Conservation (phyloP, 2,329 filamentous ascomycete genomes). For the Apiospora kogelbergensis region DNA sequence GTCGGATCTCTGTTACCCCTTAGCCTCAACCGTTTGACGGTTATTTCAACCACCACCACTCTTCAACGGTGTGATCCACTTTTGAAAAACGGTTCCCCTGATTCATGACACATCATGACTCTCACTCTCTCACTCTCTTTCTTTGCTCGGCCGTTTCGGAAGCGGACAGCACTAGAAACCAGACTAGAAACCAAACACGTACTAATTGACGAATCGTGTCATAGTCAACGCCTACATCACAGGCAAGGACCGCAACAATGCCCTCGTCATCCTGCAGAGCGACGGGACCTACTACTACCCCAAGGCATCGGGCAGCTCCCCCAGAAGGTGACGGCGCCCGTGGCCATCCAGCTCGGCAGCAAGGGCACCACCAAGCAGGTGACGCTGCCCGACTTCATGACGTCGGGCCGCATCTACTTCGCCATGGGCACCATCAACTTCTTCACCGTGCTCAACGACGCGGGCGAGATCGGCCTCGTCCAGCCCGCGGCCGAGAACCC, state of each 20-base stretch:
- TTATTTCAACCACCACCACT: neutral
- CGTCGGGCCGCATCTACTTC: conserved; percentile 42
- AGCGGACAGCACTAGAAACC: neutral
- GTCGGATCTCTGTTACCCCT: conserved; percentile 2
- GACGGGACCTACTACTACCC: conserved; percentile 42
- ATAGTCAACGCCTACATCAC: conserved; percentile 41
- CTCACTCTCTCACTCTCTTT: neutral
- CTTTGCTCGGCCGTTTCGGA: neutral
- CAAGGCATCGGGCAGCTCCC: conserved; percentile 33
- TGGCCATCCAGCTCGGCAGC: conserved; percentile 38
- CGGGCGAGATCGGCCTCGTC: conserved; percentile 38
- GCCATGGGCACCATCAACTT: conserved; percentile 40
- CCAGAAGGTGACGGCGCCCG: conserved; percentile 29
- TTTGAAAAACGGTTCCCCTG: neutral
- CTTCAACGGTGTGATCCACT: neutral
- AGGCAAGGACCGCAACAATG: conserved; percentile 35
- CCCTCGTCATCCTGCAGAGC: conserved; percentile 38
- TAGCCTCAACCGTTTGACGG: neutral
- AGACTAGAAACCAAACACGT: neutral
- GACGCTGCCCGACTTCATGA: conserved; percentile 39
- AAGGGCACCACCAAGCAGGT: conserved; percentile 37
- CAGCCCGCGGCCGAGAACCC: conserved; percentile 48
- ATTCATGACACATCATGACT: neutral
- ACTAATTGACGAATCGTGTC: conserved; percentile 1
- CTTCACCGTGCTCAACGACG: conserved; percentile 31